Evolutionary conservation across 208 protist species (phyloP).

Genomic region (Leishmania arabica): DNA sequence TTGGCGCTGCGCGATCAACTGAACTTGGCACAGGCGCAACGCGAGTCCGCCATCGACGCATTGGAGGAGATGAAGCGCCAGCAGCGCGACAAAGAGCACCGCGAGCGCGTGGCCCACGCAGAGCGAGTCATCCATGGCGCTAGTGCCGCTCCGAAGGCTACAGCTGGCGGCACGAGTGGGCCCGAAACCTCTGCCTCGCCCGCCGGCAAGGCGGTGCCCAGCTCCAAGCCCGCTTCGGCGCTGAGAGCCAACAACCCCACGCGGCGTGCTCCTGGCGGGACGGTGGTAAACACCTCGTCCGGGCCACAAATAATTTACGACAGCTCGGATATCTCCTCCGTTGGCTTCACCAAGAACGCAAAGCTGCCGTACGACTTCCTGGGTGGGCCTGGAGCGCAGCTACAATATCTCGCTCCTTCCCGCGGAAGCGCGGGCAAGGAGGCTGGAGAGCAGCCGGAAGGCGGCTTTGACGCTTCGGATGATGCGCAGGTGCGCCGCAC

Average conservation of each 20-base stretch:
- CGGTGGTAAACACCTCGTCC: constrained; percentile 45
- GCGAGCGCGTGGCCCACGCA: constrained; percentile 31
- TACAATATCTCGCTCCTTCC: constrained; percentile 17
- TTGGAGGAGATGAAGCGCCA: constrained; percentile 43
- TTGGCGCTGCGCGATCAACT: constrained; percentile 41
- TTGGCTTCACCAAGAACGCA: constrained; percentile 52
- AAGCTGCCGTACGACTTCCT: constrained; percentile 60
- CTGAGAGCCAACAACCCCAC: background rate
- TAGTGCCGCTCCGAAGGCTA: background rate
- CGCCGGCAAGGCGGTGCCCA: background rate
- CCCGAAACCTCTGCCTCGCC: background rate
- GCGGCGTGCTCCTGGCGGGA: constrained; percentile 33
- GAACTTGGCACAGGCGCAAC: constrained; percentile 36
- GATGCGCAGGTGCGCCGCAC: constrained; percentile 48
- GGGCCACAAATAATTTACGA: constrained; percentile 70
- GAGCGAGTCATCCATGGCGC: constrained; percentile 23
- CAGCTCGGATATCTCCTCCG: constrained; percentile 76
- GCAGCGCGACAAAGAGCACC: constrained; percentile 47
- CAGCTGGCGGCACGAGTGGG: background rate
- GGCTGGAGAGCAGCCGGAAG: constrained; percentile 3
- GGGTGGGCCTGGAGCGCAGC: constrained; percentile 36
- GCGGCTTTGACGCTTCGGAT: constrained; percentile 29
- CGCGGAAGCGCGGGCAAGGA: background rate
- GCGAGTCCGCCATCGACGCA: constrained; percentile 45
- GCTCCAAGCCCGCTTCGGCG: background rate